Evolutionary conservation across 192 early-diverging fungal species (phyloP).

Genomic region (Allomyces arbusculus): DNA sequence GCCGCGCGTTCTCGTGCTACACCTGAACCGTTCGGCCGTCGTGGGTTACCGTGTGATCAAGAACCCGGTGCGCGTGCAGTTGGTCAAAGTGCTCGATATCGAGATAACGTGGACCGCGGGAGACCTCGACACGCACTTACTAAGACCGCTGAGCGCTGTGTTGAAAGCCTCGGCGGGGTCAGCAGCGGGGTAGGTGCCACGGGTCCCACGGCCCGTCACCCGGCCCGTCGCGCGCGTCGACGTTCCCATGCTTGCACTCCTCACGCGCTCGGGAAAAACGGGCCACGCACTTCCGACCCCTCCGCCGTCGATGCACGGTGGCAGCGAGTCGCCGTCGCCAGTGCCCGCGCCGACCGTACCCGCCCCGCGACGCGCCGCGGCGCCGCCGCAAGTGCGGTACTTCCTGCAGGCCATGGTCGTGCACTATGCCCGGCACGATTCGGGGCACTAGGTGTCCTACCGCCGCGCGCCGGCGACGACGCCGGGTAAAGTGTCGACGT

Average conservation of each 20-base stretch:
- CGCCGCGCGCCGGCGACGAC: conserved; percentile 16
- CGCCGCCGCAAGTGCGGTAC: conserved; percentile 23
- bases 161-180: neutral
- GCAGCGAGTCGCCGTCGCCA: neutral
- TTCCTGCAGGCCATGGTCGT: conserved; percentile 56
- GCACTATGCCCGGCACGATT: conserved; percentile 67
- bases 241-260: neutral
- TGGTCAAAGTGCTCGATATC: neutral
- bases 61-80: neutral
- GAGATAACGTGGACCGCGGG: neutral
- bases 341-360: neutral
- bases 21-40: neutral
- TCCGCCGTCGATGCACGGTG: neutral
- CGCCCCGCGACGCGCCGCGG: neutral
- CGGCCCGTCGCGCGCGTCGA: neutral
- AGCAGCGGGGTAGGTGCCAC: neutral
- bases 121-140: neutral
- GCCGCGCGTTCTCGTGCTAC: neutral
- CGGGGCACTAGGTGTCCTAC: conserved; percentile 80
- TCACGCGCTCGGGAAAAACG: neutral
- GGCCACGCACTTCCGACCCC: neutral
- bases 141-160: neutral
- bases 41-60: neutral
- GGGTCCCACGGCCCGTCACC: neutral
- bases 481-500: neutral